phyloP scores from a whole-genome alignment of 1,139 yeast genomes.

The Geotrichum fermentans region DNA sequence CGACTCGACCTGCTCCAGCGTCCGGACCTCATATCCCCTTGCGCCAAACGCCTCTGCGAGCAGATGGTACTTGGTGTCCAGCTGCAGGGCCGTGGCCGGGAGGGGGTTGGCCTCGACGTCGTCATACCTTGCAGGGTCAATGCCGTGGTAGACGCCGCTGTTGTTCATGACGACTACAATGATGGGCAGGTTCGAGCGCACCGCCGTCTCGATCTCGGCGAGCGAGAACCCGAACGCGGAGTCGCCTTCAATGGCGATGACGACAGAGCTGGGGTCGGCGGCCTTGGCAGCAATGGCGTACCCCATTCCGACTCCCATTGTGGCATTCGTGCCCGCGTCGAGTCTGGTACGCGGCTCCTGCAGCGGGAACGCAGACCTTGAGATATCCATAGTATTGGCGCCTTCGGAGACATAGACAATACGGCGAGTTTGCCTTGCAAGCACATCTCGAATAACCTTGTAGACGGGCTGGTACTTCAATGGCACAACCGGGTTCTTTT shows the following conservation, averaged over 20 bases:
- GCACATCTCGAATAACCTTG: slow-evolving; percentile 43
- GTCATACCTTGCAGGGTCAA: slow-evolving; percentile 37
- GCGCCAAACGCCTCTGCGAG: slow-evolving; percentile 54
- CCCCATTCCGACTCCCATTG: slow-evolving; percentile 67
- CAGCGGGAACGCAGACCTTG: slow-evolving; percentile 55
- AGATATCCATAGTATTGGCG: slow-evolving; percentile 66
- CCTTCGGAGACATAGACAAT: slow-evolving; percentile 55
- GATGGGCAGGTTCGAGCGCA: slow-evolving; percentile 48
- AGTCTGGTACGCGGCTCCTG: slow-evolving; percentile 49
- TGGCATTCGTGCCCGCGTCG: slow-evolving; percentile 68
- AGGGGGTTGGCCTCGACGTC: slow-evolving; percentile 32
- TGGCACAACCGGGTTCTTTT: slow-evolving; percentile 33
- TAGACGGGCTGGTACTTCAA: slow-evolving; percentile 53
- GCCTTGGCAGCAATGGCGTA: slow-evolving; percentile 59
- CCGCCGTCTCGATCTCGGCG: slow-evolving; percentile 60
- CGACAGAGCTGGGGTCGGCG: slow-evolving; percentile 43
- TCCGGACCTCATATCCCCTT: slow-evolving; percentile 46
- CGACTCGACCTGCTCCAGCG: slow-evolving; percentile 39
- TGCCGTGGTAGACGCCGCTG: slow-evolving; percentile 63
- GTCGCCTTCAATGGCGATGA: slow-evolving; percentile 63
- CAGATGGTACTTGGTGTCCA: slow-evolving; percentile 51
- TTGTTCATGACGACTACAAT: slow-evolving; percentile 61
- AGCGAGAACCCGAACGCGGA: slow-evolving; percentile 70
- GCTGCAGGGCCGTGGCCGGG: slow-evolving; percentile 55
- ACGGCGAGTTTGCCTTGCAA: slow-evolving; percentile 31